Evolutionary conservation across 2,329 filamentous ascomycete genomes (phyloP), one percentile per base, ranked within the genome.

Genomic region (Alternaria sp.): DNA sequence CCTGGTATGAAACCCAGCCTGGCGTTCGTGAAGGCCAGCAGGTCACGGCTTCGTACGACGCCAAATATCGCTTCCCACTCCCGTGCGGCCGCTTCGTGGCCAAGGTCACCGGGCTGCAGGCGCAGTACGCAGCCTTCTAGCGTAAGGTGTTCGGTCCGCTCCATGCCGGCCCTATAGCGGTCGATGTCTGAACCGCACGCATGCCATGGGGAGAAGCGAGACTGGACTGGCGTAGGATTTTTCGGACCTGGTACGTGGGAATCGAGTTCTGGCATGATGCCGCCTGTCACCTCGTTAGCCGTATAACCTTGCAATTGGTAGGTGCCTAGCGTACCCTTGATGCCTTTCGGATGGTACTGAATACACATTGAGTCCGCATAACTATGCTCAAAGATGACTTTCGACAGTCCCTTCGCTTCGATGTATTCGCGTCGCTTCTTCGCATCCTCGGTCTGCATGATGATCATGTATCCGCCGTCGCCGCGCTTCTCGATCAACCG

Each of bases 401-500:
- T 81, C 0, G 73, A 70, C 21, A 83, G 64, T 0, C 67, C 64
- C 3, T 75, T 73, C 0, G 71, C 65, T 55, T 81, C 77, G 26
- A 85, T 81, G 61, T 80, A 72, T 52, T 74, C 64, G 23, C 78
- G 75, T 21, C 80, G 75, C 50, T 72, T 72, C 19, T 63, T 68
- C 7, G 83, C 82, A 54, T 83, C 78, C 10, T 71, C 66, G 3
- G 79, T 83, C 65, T 84, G 82, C 82, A 84, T 84, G 55, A 83
- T 83, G 59, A 83, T 78, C 81, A 84, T 84, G 67, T 84, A 84
- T 5, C 83, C 82, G 8, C 82, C 81, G 58, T 83, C 80, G 10
- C 81, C 81, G 28, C 78, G 76, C 68, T 82, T 83, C 2, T 76
- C 57, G 15, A 84, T 79, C 5, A 83, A 67, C 30, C 82, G 72